Percentiles rank a stretch among this genome's conserved stretches.
Conservation (phyloP, 31 red algal genomes). For the Pterothamnion heteromorphum region DNA sequence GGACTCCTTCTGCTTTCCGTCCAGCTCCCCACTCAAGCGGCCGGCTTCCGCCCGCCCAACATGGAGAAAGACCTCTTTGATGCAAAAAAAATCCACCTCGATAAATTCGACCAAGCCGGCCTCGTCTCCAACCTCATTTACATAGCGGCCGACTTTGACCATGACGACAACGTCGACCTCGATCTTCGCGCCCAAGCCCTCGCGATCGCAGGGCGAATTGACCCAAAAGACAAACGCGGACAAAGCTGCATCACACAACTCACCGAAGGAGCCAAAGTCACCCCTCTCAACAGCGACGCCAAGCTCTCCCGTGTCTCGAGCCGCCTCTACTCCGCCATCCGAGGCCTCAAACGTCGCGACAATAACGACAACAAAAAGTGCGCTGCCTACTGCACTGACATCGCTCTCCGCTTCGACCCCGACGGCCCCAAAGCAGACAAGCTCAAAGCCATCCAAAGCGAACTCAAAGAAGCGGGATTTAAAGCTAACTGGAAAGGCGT, state of each 20-base stretch:
- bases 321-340: background rate
- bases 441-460: no score
- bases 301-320: background rate
- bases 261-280: background rate
- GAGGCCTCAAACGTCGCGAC: background rate
- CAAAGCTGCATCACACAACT: background rate
- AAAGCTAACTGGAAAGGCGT: background rate
- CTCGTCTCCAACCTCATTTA: background rate
- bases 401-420: background rate
- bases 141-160: background rate
- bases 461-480: background rate
- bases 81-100: background rate
- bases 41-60: background rate
- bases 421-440: background rate
- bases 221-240: background rate
- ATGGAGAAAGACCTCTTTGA: background rate
- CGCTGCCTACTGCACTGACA: background rate
- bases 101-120: background rate
- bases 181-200: background rate
- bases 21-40: no score
- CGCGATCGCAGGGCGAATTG: background rate
- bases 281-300: background rate
- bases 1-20: no score
- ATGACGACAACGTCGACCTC: background rate
- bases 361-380: constrained; percentile 5